These are phyloP conservation scores for Dimargaris xerosporica DNA, from an alignment of 192 early-diverging fungal species.

Conservation along the genomic window DNA sequence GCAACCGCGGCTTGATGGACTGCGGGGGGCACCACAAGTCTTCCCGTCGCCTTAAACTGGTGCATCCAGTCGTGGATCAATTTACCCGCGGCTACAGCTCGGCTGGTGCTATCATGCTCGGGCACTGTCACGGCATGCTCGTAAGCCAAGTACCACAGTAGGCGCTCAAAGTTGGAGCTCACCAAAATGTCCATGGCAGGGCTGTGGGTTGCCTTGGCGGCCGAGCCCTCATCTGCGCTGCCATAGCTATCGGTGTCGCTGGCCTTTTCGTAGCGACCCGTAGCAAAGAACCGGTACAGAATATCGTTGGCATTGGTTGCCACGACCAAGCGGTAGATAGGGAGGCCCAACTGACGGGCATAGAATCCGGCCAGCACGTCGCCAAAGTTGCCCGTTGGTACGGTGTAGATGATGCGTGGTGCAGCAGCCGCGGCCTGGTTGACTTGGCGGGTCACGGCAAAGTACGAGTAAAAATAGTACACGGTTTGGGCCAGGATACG, in stretches of 20 bases:
- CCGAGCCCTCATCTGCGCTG: slow-evolving; percentile 18
- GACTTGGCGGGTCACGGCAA: slow-evolving; percentile 34
- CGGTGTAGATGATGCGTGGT: slow-evolving; percentile 42
- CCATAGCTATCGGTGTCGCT: slow-evolving; percentile 25
- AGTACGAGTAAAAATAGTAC: slow-evolving; percentile 94
- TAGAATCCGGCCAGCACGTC: slow-evolving; percentile 86
- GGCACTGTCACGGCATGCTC: slow-evolving; percentile 30
- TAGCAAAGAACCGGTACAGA: slow-evolving; percentile 80
- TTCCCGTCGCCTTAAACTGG: slow-evolving; percentile 48
- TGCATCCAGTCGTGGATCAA: slow-evolving; percentile 63
- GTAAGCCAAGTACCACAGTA: slow-evolving; percentile 79
- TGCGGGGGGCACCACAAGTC: slow-evolving; percentile 47
- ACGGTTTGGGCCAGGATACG: slow-evolving; percentile 89
- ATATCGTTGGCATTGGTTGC: slow-evolving; percentile 99
- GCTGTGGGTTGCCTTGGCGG: slow-evolving; percentile 58
- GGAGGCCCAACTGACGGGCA: slow-evolving; percentile 82
- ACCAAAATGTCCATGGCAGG: slow-evolving; percentile 98
- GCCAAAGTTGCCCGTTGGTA: slow-evolving; percentile 98
- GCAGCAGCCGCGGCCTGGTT: slow-evolving; percentile 14
- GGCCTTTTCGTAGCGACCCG: slow-evolving; percentile 71
- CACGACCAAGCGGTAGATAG: slow-evolving; percentile 59
- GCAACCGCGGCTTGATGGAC: slow-evolving; percentile 48
- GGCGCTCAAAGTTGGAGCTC: slow-evolving; percentile 94
- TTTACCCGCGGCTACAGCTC: slow-evolving; percentile 35
- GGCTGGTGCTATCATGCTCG: slow-evolving; percentile 21